Conservation (phyloP, 768 basidiomycete genomes). For the Leccinum pellstonianum region DNA sequence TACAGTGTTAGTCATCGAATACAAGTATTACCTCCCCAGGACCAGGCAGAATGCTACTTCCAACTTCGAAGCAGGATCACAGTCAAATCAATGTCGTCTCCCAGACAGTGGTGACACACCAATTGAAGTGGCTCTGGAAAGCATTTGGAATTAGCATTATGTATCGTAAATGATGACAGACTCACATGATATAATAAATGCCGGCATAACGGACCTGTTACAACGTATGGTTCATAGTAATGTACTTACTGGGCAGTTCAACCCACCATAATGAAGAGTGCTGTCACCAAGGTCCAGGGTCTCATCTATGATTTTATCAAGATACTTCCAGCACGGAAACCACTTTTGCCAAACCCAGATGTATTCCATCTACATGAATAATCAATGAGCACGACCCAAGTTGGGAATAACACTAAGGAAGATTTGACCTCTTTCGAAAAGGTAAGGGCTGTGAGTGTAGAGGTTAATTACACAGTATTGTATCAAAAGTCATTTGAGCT, state of each 20-base stretch:
- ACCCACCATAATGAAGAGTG: background rate
- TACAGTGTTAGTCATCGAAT: background rate
- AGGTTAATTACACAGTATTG: background rate
- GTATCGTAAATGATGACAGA: background rate
- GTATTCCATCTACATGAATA: background rate
- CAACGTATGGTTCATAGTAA: no score
- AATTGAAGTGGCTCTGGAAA: background rate
- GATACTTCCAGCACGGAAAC: background rate
- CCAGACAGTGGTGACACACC: background rate
- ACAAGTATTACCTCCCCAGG: no score
- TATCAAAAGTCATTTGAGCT: background rate
- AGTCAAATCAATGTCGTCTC: background rate
- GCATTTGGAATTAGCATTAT: background rate
- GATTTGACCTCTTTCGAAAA: background rate
- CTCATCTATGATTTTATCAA: background rate
- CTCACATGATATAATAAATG: constrained; percentile 5
- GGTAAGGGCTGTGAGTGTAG: background rate
- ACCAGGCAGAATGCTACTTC: background rate
- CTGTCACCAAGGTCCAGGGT: background rate
- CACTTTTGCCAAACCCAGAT: background rate
- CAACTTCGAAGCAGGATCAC: background rate
- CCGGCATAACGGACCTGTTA: constrained; percentile 15
- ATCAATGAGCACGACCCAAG: background rate
- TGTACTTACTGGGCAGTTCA: background rate
- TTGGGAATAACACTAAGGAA: background rate